These are phyloP conservation scores for Candida sp. DNA, from an alignment of 1,139 yeast species.

Conservation along the genomic window DNA sequence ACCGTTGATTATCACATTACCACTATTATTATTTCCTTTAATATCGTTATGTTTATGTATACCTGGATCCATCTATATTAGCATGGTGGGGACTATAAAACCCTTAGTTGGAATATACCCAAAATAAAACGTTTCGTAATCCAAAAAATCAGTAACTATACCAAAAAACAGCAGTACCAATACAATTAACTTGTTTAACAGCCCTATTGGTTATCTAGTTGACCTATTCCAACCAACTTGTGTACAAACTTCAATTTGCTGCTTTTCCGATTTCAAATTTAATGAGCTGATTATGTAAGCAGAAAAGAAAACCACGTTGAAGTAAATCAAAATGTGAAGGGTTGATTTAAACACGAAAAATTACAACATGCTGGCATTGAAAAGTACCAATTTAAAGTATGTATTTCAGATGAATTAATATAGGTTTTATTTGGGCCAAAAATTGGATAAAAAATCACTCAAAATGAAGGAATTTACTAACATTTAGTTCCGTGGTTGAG, in stretches of 20 bases:
- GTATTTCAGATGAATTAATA: constrained; percentile 7
- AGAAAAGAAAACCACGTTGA: neutral
- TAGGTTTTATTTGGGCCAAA: neutral
- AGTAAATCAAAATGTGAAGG: neutral
- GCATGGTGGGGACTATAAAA: neutral
- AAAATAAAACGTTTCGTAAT: too few relatives aligned
- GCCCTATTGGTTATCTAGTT: neutral
- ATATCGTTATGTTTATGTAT: neutral
- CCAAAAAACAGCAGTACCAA: neutral
- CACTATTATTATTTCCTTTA: neutral
- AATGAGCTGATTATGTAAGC: too few relatives aligned
- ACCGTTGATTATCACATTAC: constrained; percentile 3
- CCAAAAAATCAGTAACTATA: neutral
- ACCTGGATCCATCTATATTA: constrained; percentile 1
- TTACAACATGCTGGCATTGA: constrained; percentile 17
- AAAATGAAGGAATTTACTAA: neutral
- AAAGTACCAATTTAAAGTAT: constrained; percentile 28
- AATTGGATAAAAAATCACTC: neutral
- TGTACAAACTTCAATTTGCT: too few relatives aligned
- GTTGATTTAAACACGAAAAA: neutral
- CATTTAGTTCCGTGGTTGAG: constrained; percentile 39
- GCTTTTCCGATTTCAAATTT: too few relatives aligned
- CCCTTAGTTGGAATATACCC: neutral
- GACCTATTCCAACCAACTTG: neutral
- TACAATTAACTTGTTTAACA: neutral